Evolutionary conservation across 2,329 filamentous ascomycete genomes (phyloP), one percentile per base, ranked within the genome.

Genomic region (Colletotrichum ledebouriae): DNA sequence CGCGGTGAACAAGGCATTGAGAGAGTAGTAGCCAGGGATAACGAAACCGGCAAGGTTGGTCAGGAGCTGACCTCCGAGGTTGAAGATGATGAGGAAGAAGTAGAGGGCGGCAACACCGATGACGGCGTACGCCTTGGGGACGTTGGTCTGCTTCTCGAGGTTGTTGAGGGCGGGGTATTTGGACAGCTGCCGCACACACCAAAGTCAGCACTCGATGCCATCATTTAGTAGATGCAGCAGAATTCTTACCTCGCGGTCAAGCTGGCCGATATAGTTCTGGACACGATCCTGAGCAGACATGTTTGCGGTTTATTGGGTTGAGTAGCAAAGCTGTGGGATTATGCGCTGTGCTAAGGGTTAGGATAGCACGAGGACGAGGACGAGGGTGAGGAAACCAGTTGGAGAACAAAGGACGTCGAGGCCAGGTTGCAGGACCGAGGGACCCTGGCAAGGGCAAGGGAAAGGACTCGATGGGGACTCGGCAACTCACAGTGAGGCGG

Each of bases 31-130:
- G 69, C 89, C 90, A 29, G 93, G 93, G 71, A 97, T 87, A 74
- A 92, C 82, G 79, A 96, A 96, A 71, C 93, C 93, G 73, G 93
- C 92, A 73, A 94, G 82, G 85, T 97, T 97, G 82, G 93, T 94
- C 74, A 97, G 85, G 77, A 96, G 91, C 82, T 94, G 92, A 75
- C 93, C 93, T 72, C 91, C 93, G 72, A 96, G 92, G 87, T 97
- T 97, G 87, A 97, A 94, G 84, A 96, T 90, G 82, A 96, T 93
- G 75, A 96, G 89, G 85, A 95, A 94, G 84, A 96, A 94, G 86
- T 97, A 97, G 73, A 94, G 88, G 59, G 90, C 90, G 69, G 82
- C 90, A 67, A 93, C 78, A 75, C 93, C 93, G 74, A 95, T 90
- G 77, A 92, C 87, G 73, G 89, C 91, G 80, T 97, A 96, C 76